Evolutionary conservation across 176 grass and related monocot species (phyloP).

Genomic region (Thinopyrum elongatum): DNA sequence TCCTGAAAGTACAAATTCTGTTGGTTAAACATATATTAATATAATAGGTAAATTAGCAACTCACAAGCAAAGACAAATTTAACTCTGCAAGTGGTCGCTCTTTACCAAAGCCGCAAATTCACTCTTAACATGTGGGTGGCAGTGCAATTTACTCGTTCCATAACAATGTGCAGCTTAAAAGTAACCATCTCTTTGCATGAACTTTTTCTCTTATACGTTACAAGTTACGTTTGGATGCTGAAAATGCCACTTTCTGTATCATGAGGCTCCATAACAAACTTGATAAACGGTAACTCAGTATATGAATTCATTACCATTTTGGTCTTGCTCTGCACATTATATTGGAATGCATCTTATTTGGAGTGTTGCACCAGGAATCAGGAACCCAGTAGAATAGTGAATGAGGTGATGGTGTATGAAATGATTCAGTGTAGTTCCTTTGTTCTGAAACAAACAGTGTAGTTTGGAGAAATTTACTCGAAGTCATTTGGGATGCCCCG

Average conservation of each 20-base stretch:
- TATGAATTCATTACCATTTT: background rate
- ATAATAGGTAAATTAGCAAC: background rate
- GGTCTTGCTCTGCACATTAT: conserved; percentile 18
- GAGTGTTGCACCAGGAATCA: background rate
- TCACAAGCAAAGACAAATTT: background rate
- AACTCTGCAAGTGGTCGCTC: background rate
- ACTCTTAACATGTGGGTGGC: background rate
- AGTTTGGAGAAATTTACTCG: background rate
- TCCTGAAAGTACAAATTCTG: background rate
- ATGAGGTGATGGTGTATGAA: background rate
- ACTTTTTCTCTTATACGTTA: background rate
- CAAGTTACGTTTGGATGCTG: background rate
- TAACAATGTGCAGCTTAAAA: conserved; percentile 11
- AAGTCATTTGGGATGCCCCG: background rate
- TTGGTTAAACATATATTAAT: background rate
- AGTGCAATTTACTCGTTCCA: background rate
- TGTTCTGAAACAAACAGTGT: background rate
- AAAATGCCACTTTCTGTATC: background rate
- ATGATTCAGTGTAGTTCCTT: background rate
- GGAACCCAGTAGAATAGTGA: background rate
- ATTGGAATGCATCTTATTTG: background rate
- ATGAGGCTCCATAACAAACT: background rate
- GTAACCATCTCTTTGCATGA: conserved; percentile 1
- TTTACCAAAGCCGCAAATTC: background rate
- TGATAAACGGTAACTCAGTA: conserved; percentile 5